These are phyloP conservation scores for Aspergillus ustus DNA, from an alignment of 2,329 filamentous ascomycete species.

Conservation along the genomic window DNA sequence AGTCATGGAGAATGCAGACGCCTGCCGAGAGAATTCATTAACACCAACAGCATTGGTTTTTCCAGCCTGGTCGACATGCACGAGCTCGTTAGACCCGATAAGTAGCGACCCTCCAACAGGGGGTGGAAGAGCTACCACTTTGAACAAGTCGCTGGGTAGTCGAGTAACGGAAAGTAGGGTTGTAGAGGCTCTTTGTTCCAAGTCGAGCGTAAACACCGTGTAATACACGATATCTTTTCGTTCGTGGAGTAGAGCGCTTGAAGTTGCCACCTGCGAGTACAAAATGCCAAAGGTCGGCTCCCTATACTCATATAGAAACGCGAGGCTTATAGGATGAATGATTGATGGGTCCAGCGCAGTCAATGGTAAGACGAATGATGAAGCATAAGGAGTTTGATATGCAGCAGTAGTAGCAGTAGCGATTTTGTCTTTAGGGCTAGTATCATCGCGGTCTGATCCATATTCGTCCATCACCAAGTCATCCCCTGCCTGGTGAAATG, in stretches of 20 bases:
- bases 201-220: slow-evolving; percentile 91
- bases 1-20: slow-evolving; percentile 79
- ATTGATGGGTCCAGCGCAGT: slow-evolving; percentile 86
- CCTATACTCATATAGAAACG: slow-evolving; percentile 94
- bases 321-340: slow-evolving; percentile 86
- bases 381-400: slow-evolving; percentile 72
- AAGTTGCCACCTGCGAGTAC: slow-evolving; percentile 74
- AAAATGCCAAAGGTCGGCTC: slow-evolving; percentile 97
- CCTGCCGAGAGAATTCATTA: slow-evolving; percentile 83
- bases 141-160: slow-evolving; percentile 84
- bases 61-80: slow-evolving; percentile 94
- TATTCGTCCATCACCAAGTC: slow-evolving; percentile 92
- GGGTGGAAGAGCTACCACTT: slow-evolving; percentile 78
- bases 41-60: slow-evolving; percentile 92
- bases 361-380: slow-evolving; percentile 91
- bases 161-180: slow-evolving; percentile 84
- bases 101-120: slow-evolving; percentile 89
- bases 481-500: slow-evolving; percentile 83
- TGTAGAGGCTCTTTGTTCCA: slow-evolving; percentile 91
- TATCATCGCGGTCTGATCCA: slow-evolving; percentile 79
- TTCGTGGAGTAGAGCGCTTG: slow-evolving; percentile 72
- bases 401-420: slow-evolving; percentile 33
- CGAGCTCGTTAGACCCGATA: slow-evolving; percentile 84
- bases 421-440: slow-evolving; percentile 51
- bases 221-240: slow-evolving; percentile 86